Base-by-base conservation (phyloP, 768 basidiomycete species). In the Hygrophoropsis aurantiaca region DNA sequence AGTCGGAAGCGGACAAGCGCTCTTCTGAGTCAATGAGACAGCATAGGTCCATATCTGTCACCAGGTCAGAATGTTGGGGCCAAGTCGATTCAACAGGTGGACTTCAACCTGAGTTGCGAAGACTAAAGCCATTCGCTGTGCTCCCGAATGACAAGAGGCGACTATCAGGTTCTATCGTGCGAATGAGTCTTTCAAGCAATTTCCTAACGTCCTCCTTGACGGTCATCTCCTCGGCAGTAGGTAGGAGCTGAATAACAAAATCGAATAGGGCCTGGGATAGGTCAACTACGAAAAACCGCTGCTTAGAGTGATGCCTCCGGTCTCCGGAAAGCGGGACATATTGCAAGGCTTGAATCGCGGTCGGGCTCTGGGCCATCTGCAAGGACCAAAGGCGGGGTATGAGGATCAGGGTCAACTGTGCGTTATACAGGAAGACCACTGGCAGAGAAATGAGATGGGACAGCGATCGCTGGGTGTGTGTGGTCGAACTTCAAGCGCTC, bases 141-240 rank as follows among this genome's bases (percentile, higher is more conserved):
- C 91, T 94, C 26, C 95, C 95, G 65, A 99, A 99, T 47, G 93
- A 92, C 57, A 95, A 69, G 57, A 99, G 73, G 44, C 90, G 84
- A 54, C 89, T 89, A 58, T 91, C 80, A 36, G 94, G 94, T 65
- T 94, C 90, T 69, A 99, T 90, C 37, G 90, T 94, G 63, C 90
- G 82, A 64, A 95, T 95, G 69, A 99, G 84, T 57, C 90, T 81
- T 74, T 99, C 94, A 46, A 99, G 85, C 58, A 94, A 78, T 67
- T 90, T 91, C 59, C 95, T 76, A 54, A 97, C 94, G 58, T 95
- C 91, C 73, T 97, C 94, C 75, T 97, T 99, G 61, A 94, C 85
- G 34, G 85, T 79, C 69, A 95, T 80, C 72, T 97, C 94, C 62
- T 94, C 92, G 33, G 80, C 67, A 3, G 92, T 92, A 3, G 94